Evolutionary conservation across 2,329 filamentous ascomycete genomes (phyloP), one percentile per base, ranked within the genome.

Genomic region (Aspergillaceae sp.): DNA sequence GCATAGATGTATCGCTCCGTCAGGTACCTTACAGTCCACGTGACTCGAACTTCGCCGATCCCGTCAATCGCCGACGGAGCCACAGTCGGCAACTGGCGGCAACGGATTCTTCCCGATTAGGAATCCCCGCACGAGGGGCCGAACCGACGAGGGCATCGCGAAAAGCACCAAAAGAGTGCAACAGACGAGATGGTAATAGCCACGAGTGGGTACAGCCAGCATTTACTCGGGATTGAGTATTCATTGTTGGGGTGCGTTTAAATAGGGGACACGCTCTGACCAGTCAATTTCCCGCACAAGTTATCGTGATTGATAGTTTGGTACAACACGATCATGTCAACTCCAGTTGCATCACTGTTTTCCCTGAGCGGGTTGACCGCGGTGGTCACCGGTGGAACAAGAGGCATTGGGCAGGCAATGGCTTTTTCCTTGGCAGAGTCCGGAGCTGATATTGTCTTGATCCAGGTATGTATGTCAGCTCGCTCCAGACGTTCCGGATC

Each of bases 381-480:
- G 28, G 52, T 74, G 40, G 62, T 74, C 8, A 74, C 71, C 1
- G 70, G 71, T 26, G 70, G 70, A n/a, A 74, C 70, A 8, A 61
- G 71, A 46, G 71, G 71, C 6, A 74, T 74, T 41, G 71, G 71
- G 26, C 64, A 67, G 48, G 66, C 67, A 19, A 74, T 74, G 71
- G 68, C 70, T 8, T 50, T 72, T 47, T 70, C 67, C 2, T 56
- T 74, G 36, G 71, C 71, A 9, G 71, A 74, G 52, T 71, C 70
- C 9, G 71, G 71, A 19, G 70, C 71, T 28, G 70, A 74, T 50
- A 64, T 73, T 48, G 61, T 74, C 30, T 53, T 71, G 42, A 56
- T 70, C 34, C 68, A 70, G 57, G 67, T 68, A 46, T 41, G 57
- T 28, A 42, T 7, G 7, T 19, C 5, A 10, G 7, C 9, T 33